Evolutionary conservation across 805 yeast genomes (phyloP), one percentile per base, ranked within the genome.

Genomic region (Ogataea ramenticola): DNA sequence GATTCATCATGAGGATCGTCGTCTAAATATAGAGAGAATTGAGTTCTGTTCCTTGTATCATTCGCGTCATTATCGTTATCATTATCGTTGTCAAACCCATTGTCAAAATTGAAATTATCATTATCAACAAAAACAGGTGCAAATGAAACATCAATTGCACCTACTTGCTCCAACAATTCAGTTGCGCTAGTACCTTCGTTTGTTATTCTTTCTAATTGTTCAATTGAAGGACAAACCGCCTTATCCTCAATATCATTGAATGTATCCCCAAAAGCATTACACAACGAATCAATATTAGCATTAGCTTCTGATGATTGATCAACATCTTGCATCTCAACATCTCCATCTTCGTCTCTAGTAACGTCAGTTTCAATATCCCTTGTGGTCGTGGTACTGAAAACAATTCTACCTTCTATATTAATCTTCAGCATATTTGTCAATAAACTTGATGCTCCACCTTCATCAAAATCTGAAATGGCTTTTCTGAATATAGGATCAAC

Each of bases 151-250:
- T 53, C 58, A 3, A 48, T 43, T 29, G 49, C 50, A 20, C 52
- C 62, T 14, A 62, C 44, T 32, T 50, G 52, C 29, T 58, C 60
- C 19, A 61, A 36, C 9, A 62, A 36, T 12, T 45, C 46, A 2
- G 63, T 34, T 14, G 61, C 58, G 36, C 56, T 50, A 16, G 52
- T 46, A n/a, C 63, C 60, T 17, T 60, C 58, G 14, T 47, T 49
- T 1, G 54, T 43, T 11, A 61, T 55, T 21, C 43, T 62, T 47
- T 78, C 73, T 40, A 86, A 63, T 46, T 80, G 80, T 8, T 64
- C 70, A 49, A 86, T 66, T 0, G 96, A 85, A 0, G 95, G 91
- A 50, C 95, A 86, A 1, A 89, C 67, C 16, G 72, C 66, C 21
- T 20, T 31, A 3, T 15, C 17, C n/a, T 39, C 27, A 4, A 11